These are phyloP conservation scores for Saturnispora galanensis DNA, from an alignment of 805 yeast species.

Conservation along the genomic window DNA sequence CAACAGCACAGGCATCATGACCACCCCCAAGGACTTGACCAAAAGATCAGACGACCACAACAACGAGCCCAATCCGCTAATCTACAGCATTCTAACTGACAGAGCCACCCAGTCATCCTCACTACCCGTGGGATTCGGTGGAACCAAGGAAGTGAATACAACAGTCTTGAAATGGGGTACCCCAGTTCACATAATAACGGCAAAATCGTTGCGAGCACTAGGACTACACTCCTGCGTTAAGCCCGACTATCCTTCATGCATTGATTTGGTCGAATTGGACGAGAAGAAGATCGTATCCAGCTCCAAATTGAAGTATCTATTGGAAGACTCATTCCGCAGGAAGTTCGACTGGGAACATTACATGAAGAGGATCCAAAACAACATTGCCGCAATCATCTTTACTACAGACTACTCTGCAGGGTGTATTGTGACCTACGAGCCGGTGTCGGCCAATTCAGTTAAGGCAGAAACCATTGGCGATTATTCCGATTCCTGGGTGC, in stretches of 20 bases:
- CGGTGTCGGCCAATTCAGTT: background rate
- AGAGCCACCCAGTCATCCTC: constrained; percentile 87
- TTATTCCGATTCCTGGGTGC: constrained; percentile 30
- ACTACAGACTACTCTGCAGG: constrained; percentile 96
- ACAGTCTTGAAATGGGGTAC: constrained; percentile 75
- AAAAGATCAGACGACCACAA: constrained; percentile 43
- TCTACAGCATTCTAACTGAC: constrained; percentile 85
- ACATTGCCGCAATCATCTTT: constrained; percentile 66
- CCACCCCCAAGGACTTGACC: constrained; percentile 66
- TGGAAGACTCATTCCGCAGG: constrained; percentile 73
- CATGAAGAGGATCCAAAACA: constrained; percentile 50
- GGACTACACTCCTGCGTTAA: constrained; percentile 6
- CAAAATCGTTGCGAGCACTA: constrained; percentile 9
- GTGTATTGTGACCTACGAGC: constrained; percentile 84
- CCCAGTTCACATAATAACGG: constrained; percentile 36
- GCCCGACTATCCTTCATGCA: constrained; percentile 25
- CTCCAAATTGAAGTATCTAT: constrained; percentile 44
- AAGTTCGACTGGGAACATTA: constrained; percentile 59
- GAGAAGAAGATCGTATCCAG: constrained; percentile 39
- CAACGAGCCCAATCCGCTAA: constrained; percentile 62
- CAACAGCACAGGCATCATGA: constrained; percentile 64
- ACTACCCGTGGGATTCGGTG: constrained; percentile 54
- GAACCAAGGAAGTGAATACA: constrained; percentile 58
- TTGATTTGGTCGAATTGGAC: constrained; percentile 32
- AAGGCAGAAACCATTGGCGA: constrained; percentile 5